Percentiles rank a stretch among this genome's conserved stretches.
Conservation (phyloP, 768 basidiomycete genomes). For the Agrocybe praecox region DNA sequence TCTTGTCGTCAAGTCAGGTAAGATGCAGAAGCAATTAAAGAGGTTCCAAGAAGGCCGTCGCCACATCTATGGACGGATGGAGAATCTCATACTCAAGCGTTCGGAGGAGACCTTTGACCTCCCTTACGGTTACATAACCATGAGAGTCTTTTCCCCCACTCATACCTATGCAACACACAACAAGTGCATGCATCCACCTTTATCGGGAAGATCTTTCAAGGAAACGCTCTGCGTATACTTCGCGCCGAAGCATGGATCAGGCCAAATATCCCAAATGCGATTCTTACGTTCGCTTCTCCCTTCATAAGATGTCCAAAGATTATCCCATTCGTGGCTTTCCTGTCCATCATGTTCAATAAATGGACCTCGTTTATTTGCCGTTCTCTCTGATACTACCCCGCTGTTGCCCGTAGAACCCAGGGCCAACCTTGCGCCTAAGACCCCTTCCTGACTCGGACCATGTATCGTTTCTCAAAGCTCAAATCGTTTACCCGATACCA, state of each 20-base stretch:
- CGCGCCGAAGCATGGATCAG: conserved; percentile 34
- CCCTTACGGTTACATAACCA: conserved; percentile 22
- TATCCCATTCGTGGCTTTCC: conserved; percentile 21
- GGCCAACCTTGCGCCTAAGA: background rate
- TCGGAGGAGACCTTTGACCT: conserved; percentile 6
- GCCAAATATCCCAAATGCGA: conserved; percentile 32
- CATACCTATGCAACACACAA: conserved; percentile 17
- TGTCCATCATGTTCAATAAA: conserved; percentile 15
- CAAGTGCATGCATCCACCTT: conserved; percentile 26
- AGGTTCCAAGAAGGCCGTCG: conserved; percentile 14
- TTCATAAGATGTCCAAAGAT: conserved; percentile 27
- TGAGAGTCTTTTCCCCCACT: conserved; percentile 33
- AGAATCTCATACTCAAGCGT: conserved; percentile 16
- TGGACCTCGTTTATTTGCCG: background rate
- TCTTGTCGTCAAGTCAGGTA: conserved; percentile 5
- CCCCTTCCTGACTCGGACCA: background rate
- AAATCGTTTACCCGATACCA: conserved; percentile 8
- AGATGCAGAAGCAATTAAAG: conserved; percentile 12
- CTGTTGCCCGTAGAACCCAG: background rate
- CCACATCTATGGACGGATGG: conserved; percentile 19
- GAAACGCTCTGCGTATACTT: conserved; percentile 25
- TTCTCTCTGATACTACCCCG: conserved; percentile 11
- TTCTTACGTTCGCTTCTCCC: conserved; percentile 28
- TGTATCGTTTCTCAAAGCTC: conserved; percentile 3
- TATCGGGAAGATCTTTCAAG: conserved; percentile 40